Evolutionary conservation across 2,329 filamentous ascomycete genomes (phyloP), one percentile per base, ranked within the genome.

Genomic region (Alternaria sp.): DNA sequence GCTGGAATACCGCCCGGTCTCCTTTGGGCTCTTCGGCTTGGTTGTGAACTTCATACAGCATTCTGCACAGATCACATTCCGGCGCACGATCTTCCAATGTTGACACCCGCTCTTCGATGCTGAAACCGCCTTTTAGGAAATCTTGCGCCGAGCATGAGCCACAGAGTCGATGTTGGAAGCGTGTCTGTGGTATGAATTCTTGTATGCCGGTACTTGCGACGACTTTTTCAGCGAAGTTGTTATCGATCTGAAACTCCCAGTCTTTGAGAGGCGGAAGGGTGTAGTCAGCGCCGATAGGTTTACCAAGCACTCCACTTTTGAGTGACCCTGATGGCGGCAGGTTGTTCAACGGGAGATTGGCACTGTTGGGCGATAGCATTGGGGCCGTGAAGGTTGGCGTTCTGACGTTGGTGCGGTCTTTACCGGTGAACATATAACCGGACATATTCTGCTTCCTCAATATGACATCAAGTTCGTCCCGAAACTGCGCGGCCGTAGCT

Each of bases 191-290:
- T 2, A 45, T 13, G 3, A 45, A 45, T 13, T 13, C 43, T 1
- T 45, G 43, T 8, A 4, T 1, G 4, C 26, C 30, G 11, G 54
- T 12, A 5, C 13, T 47, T 25, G 21, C n/a, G 21, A 64, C 13
- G 6, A 57, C 17, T 25, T 51, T 60, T 1, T 55, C 19, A 15
- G 64, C 61, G 44, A 70, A 70, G 3, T n/a, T 17, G 28, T 69
- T 63, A 49, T 70, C 66, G 12, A 69, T 54, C 4, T 43, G 15
- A 25, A 64, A 69, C 28, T 52, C 49, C 68, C 68, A 70, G 6
- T 55, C 57, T 54, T 62, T 54, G 17, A 52, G 61, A 1, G 61
- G 61, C 6, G 61, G 61, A 4, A 57, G 43, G 1, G 26, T 58
- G 19, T 68, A 68, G 32, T 68, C 64, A 6, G 52, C 50, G 5